phyloP scores from a whole-genome alignment of 768 basidiomycete genomes.

The Lactarius akahatsu region DNA sequence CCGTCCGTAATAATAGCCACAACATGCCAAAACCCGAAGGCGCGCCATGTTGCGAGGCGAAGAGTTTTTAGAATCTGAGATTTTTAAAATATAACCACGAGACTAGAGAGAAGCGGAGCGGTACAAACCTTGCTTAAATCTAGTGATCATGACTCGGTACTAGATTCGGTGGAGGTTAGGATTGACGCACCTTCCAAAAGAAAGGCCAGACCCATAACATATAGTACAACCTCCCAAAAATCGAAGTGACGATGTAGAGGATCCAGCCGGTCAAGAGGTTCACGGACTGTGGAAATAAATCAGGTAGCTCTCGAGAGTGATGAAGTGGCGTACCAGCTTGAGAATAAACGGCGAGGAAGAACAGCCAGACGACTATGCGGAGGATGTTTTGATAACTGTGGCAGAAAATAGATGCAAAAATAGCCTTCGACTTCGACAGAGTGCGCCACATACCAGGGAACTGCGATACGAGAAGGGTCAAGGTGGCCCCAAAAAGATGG shows the following conservation, averaged over 20 bases:
- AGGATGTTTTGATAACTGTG: conserved; percentile 82
- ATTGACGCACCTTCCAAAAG: conserved; percentile 65
- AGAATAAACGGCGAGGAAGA: conserved; percentile 78
- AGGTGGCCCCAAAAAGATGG: conserved; percentile 67
- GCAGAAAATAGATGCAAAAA: neutral
- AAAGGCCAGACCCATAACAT: conserved; percentile 76
- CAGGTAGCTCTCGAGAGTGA: neutral
- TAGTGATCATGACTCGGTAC: conserved; percentile 27
- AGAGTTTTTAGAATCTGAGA: conserved; percentile 67
- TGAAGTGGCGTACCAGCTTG: conserved; percentile 61
- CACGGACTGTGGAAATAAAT: conserved; percentile 51
- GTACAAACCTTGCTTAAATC: conserved; percentile 55
- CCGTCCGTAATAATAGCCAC: conserved; percentile 71
- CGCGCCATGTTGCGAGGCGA: conserved; percentile 74
- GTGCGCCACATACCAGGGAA: conserved; percentile 56
- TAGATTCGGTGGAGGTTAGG: neutral
- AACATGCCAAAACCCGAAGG: conserved; percentile 77
- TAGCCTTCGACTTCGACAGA: neutral
- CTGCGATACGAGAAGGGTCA: conserved; percentile 73
- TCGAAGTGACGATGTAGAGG: conserved; percentile 58
- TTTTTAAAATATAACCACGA: conserved; percentile 3
- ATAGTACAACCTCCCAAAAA: conserved; percentile 76
- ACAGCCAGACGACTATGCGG: conserved; percentile 72
- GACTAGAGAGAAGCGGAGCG: conserved; percentile 1
- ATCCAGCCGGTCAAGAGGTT: conserved; percentile 72